These are phyloP conservation scores for Xylaria arbuscula DNA, from an alignment of 2,329 filamentous ascomycete genomes.

Conservation along the genomic window DNA sequence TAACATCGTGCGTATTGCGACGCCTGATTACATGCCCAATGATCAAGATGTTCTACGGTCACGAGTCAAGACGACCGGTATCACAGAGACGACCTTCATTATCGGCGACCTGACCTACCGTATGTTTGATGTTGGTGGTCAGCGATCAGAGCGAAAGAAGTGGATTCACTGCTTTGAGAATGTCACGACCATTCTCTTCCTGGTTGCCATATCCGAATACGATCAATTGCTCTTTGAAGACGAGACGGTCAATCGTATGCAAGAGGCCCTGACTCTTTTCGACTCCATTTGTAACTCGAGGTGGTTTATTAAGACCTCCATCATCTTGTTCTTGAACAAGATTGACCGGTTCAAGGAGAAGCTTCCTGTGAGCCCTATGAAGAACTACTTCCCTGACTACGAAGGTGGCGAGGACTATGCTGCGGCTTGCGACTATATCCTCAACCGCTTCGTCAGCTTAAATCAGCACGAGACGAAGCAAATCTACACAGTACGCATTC, in stretches of 20 bases:
- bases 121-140: slow-evolving; percentile 97
- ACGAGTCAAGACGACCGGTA: slow-evolving; percentile 97
- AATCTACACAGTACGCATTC: slow-evolving; percentile 76
- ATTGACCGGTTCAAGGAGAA: slow-evolving; percentile 91
- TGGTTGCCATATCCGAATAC: slow-evolving; percentile 97
- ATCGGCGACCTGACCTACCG: slow-evolving; percentile 94
- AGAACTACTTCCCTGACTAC: slow-evolving; percentile 90
- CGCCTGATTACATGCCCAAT: slow-evolving; percentile 92
- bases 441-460: slow-evolving; percentile 97
- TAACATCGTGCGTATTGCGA: slow-evolving; percentile 89
- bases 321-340: slow-evolving; percentile 89
- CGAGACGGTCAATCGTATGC: slow-evolving; percentile 95
- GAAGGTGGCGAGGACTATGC: slow-evolving; percentile 97
- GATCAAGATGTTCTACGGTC: slow-evolving; percentile 95
- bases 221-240: slow-evolving; percentile 96
- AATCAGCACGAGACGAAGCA: slow-evolving; percentile 99
- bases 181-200: slow-evolving; percentile 94
- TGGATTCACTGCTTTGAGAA: slow-evolving; percentile 99
- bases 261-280: slow-evolving; percentile 86
- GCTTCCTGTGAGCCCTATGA: slow-evolving; percentile 83
- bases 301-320: slow-evolving; percentile 91
- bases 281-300: slow-evolving; percentile 89
- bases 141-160: slow-evolving; percentile 97
- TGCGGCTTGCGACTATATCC: slow-evolving; percentile 96
- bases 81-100: slow-evolving; percentile 95